Base-by-base conservation (phyloP, 2,329 filamentous ascomycete genomes). In the Trichoderma oligosporum region DNA sequence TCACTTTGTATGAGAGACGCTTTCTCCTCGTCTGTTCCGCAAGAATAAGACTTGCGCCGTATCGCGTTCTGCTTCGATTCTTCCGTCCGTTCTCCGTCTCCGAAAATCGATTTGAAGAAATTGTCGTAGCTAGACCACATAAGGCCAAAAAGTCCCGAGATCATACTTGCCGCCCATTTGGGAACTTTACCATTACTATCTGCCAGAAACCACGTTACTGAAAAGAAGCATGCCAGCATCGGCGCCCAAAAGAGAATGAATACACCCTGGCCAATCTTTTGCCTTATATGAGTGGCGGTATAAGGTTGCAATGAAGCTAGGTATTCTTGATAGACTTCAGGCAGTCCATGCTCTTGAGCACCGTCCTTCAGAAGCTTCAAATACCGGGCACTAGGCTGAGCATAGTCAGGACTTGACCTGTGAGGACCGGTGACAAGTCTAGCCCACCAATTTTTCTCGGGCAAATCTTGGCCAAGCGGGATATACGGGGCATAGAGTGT, bases 321-420 rank as follows among this genome's bases (percentile, higher is more conserved):
- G 70, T 92, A 96, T 1, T 76, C 74, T 64, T 85, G 85, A 68
- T 97, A 99, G 55, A 88, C 85, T 4, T 79, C 72, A 0, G 94
- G 94, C 1, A 99, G 78, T n/a, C 79, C 77, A 68, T 94, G 88
- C 70, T 97, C 91, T 2, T 76, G 74, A 0, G 90, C 92, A 14
- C 94, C 94, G 62, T 87, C 82, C 12, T 80, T 83, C 64, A 99
- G 82, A 49, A 97, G 80, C 60, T 87, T 86, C 22, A 97, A 76
- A 70, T 99, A 97, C 11, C 94, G 85, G 41, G 83, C 78, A 2
- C 90, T 96, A 0, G 94, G 82, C 72, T 97, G 90, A 0, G 91
- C 88, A 66, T 93, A 91, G 57, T 80, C 79, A 1, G 84, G 80
- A 53, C 87, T 80, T 0, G 86, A 84, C 5, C 90, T 83, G 24